Evolutionary conservation across 495 filamentous ascomycete genomes (phyloP).

Genomic region (Cercophora sp.): DNA sequence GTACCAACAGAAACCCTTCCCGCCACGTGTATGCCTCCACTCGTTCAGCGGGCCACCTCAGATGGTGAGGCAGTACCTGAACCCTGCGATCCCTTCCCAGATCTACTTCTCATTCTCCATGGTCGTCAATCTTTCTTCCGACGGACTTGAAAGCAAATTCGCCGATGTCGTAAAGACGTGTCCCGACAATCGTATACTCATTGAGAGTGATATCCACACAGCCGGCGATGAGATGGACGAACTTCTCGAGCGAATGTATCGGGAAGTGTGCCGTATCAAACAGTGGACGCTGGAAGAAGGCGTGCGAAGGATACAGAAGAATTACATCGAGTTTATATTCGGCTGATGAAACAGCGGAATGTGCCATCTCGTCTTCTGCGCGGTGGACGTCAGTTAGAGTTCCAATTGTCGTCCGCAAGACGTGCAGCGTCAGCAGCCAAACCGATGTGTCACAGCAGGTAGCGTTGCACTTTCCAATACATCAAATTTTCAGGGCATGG

Average conservation of each 20-base stretch:
- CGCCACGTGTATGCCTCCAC: slow-evolving; percentile 89
- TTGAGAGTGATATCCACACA: slow-evolving; percentile 87
- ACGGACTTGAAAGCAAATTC: slow-evolving; percentile 43
- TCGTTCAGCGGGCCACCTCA: slow-evolving; percentile 84
- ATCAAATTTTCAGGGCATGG: no score
- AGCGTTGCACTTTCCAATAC: no score
- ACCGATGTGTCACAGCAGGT: no score
- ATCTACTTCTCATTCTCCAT: slow-evolving; percentile 88
- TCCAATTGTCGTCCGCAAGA: no score
- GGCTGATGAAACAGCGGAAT: no score
- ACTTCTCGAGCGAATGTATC: slow-evolving; percentile 66
- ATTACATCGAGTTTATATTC: slow-evolving; percentile 80
- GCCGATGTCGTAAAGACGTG: slow-evolving; percentile 64
- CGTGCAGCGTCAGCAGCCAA: no score
- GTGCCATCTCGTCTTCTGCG: no score
- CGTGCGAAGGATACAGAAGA: slow-evolving; percentile 61
- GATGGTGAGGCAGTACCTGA: slow-evolving; percentile 70
- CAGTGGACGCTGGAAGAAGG: slow-evolving; percentile 75
- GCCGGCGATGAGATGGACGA: slow-evolving; percentile 82
- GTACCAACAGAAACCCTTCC: slow-evolving; percentile 56
- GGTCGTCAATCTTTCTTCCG: slow-evolving; percentile 68
- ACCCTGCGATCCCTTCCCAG: slow-evolving; percentile 67
- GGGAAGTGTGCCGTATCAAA: slow-evolving; percentile 70
- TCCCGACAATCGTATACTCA: slow-evolving; percentile 72
- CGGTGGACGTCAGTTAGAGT: no score